These are phyloP conservation scores for Auriscalpium vulgare DNA, from an alignment of 768 basidiomycete genomes.

Conservation along the genomic window DNA sequence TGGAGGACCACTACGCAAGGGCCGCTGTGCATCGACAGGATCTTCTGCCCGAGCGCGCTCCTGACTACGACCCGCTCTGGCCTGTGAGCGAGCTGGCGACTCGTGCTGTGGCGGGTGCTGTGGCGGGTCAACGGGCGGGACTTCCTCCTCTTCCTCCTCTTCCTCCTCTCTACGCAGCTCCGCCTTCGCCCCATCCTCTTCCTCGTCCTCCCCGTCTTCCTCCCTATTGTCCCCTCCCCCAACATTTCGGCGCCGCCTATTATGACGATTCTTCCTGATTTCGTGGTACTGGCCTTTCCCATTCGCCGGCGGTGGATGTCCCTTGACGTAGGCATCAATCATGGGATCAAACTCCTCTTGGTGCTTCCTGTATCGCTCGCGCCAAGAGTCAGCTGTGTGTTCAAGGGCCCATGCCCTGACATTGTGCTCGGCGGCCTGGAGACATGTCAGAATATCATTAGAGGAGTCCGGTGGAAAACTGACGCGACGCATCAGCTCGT, in stretches of 20 bases:
- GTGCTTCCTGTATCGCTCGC: constrained; percentile 19
- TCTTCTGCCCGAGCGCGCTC: too few species aligned
- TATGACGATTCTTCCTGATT: too few species aligned
- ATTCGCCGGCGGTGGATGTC: constrained; percentile 3
- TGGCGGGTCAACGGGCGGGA: too few species aligned
- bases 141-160: background rate
- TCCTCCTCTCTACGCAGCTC: background rate
- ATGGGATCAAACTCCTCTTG: constrained; percentile 8
- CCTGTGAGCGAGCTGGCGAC: too few species aligned
- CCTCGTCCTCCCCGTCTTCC: constrained; percentile 10
- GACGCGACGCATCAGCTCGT: constrained; percentile 9
- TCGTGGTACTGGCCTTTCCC: constrained; percentile 8
- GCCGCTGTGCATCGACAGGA: too few species aligned
- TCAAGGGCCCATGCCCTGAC: constrained; percentile 12
- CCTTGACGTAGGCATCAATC: constrained; percentile 10
- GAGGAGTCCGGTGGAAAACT: background rate
- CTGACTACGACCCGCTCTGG: too few species aligned
- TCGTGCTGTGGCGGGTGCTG: too few species aligned
- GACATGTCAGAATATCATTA: background rate
- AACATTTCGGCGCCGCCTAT: background rate
- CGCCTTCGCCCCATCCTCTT: background rate
- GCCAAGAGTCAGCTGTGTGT: constrained; percentile 17
- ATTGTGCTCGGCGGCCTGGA: constrained; percentile 1
- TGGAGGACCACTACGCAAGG: too few species aligned
- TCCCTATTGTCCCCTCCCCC: background rate